Conservation (phyloP, 208 protist species). For the Leishmania tropica region DNA sequence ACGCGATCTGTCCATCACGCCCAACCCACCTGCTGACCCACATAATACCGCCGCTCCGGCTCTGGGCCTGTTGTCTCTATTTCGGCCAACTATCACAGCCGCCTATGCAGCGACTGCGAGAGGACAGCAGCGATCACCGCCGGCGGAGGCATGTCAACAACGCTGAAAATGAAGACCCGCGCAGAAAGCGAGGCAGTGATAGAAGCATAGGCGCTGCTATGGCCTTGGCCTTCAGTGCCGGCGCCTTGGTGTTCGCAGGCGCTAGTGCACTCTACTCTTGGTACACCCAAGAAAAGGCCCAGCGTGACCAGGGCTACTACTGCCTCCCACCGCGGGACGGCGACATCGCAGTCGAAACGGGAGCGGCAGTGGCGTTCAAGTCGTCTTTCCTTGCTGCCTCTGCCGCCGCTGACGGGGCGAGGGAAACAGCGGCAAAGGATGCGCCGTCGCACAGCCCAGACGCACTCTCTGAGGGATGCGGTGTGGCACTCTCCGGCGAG, state of each 20-base stretch:
- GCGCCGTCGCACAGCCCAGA: too few species aligned
- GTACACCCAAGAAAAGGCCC: background rate
- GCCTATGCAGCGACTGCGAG: background rate
- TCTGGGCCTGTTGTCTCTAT: too few species aligned
- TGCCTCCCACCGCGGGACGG: background rate
- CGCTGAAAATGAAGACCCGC: background rate
- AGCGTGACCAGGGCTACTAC: background rate
- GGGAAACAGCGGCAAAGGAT: background rate
- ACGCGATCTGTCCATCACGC: background rate
- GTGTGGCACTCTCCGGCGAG: too few species aligned
- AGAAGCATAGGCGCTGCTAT: background rate
- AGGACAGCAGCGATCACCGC: background rate
- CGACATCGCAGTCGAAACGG: background rate
- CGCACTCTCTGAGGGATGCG: background rate
- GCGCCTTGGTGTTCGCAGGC: background rate
- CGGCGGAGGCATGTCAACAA: background rate
- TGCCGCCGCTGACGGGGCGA: background rate
- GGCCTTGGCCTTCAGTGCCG: slow-evolving; percentile 1
- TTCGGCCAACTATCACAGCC: too few species aligned
- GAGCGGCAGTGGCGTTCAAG: background rate
- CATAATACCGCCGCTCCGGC: background rate
- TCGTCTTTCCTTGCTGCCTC: background rate
- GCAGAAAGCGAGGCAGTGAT: background rate
- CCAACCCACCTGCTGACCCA: background rate
- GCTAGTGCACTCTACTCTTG: background rate